Evolutionary conservation across 2,329 filamentous ascomycete species (phyloP), one percentile per base, ranked within the genome.

Genomic region (Verticillium isaacii): DNA sequence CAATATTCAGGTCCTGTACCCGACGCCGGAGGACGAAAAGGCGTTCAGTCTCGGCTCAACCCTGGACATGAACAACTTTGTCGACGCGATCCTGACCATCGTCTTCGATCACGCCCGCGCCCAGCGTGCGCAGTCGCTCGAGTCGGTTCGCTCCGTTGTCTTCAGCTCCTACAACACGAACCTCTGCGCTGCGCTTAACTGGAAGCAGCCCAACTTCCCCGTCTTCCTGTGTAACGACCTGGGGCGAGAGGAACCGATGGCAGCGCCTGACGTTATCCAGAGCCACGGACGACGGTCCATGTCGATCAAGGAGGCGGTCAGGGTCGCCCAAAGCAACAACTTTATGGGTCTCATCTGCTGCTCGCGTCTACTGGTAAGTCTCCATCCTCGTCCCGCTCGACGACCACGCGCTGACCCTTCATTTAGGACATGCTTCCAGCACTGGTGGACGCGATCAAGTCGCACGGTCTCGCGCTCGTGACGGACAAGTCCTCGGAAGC

Each of bases 181-280:
- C 66, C 85, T 98, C 23, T 99, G 95, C 77, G 96, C 92, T 17
- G 93, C 94, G 5, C 78, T 99, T 69, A 99, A 99, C 76, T 99
- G 95, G 95, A 99, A 99, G 75, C 95, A 99, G 75, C 95, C 95
- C 2, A 99, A 98, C 72, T 99, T 97, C 73, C 95, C 95, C 0
- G 92, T 98, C 0, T 91, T 99, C 68, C 82, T 98, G 56, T 97
- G 93, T 78, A 98, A 98, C 74, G 93, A 97, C 63, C 85, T 98
- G 32, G 92, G 92, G 25, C 81, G 84, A 8, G 85, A 88, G 63
- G 82, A 81, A 32, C 72, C 75, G 25, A 75, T 76, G 62, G 68
- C 70, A 7, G 71, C 74, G 15, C 73, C 74, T 1, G 73, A 73
- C 50, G 69, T 75, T 14, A 69, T 79, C 15, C 71, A 76, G 63